These are phyloP conservation scores for Onygenales sp. DNA, from an alignment of 2,329 filamentous ascomycete genomes.

Conservation along the genomic window DNA sequence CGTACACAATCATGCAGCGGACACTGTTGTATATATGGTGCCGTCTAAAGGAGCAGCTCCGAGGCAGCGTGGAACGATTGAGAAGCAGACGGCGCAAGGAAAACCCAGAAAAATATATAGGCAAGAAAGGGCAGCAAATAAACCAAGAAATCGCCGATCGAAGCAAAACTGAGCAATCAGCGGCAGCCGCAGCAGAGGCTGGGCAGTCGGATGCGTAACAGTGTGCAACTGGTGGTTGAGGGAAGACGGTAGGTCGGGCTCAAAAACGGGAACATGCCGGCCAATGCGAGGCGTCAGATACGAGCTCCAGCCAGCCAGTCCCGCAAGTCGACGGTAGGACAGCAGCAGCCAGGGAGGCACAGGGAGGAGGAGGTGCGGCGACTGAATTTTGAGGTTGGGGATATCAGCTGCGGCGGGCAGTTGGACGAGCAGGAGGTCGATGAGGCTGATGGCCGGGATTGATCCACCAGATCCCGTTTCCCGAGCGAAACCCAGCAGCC, in stretches of 20 bases:
- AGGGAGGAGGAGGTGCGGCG: background rate
- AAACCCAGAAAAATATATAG: background rate
- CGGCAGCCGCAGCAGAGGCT: too few species aligned
- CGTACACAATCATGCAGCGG: background rate
- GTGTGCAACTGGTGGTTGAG: background rate
- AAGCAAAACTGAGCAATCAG: background rate
- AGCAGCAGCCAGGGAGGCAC: background rate
- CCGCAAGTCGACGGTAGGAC: background rate
- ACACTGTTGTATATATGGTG: background rate
- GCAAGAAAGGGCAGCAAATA: background rate
- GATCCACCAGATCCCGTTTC: background rate
- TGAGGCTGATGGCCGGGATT: background rate
- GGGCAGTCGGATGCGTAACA: background rate
- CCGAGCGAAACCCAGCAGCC: background rate
- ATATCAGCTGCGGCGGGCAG: background rate
- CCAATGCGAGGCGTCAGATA: background rate
- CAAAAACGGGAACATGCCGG: background rate
- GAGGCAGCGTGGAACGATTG: background rate
- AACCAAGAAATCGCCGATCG: background rate
- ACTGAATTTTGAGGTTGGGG: background rate
- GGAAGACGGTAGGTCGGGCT: background rate
- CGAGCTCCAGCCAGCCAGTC: background rate
- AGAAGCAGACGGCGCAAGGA: background rate
- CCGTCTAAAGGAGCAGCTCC: background rate
- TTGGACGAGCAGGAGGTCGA: background rate